phyloP scores from a whole-genome alignment of 768 basidiomycete species.

The Russula virescens region DNA sequence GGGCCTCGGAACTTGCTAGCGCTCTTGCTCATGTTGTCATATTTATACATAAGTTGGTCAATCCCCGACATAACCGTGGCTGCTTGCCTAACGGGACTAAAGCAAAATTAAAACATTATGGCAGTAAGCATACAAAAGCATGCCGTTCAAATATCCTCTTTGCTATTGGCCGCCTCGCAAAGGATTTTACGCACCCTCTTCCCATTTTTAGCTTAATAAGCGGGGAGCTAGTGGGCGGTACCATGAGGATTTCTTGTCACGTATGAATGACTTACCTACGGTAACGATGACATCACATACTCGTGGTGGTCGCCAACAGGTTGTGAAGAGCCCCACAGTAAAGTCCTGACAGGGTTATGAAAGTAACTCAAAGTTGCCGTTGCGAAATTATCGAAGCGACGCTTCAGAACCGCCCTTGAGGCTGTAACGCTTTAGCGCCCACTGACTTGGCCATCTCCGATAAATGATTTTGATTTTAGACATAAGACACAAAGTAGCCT shows the following conservation, averaged over 20 bases:
- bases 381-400: conserved; percentile 8
- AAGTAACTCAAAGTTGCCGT: neutral
- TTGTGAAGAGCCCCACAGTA: conserved; percentile 11
- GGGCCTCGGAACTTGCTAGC: neutral
- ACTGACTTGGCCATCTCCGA: too few species aligned
- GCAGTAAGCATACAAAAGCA: neutral
- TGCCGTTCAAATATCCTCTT: neutral
- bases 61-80: neutral
- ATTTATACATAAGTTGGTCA: neutral
- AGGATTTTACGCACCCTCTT: neutral
- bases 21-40: neutral
- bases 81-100: neutral
- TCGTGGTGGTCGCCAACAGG: neutral
- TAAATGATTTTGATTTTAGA: neutral
- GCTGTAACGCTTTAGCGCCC: neutral
- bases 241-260: neutral
- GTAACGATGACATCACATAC: conserved; percentile 14
- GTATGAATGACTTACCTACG: conserved; percentile 4
- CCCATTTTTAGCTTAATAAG: too few species aligned
- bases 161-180: neutral
- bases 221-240: too few species aligned
- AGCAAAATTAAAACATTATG: neutral
- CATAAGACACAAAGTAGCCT: neutral
- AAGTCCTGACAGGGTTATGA: conserved; percentile 7
- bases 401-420: neutral